Conservation (phyloP, 139 green algal species). For the Astrephomene gubernaculifera region DNA sequence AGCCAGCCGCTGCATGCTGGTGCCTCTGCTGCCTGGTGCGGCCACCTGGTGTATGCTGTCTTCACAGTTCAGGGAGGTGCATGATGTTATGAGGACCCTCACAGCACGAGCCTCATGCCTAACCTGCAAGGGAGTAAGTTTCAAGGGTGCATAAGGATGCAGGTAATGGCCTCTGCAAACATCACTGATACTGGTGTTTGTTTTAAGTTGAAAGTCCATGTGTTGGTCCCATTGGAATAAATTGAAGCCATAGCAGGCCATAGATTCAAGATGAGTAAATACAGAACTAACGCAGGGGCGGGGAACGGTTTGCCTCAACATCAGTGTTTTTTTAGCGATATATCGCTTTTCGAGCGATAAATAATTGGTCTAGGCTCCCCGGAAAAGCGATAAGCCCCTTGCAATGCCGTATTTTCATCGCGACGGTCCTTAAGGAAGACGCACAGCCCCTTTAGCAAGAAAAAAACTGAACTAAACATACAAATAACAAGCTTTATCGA, state of each 20-base stretch:
- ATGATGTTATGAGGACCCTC: background rate
- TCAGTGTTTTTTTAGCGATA: background rate
- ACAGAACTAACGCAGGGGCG: background rate
- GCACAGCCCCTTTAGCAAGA: no score
- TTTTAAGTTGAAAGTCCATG: background rate
- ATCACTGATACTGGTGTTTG: background rate
- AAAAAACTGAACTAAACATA: no score
- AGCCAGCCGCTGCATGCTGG: background rate
- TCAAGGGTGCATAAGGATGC: background rate
- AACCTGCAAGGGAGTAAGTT: background rate
- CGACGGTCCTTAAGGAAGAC: no score
- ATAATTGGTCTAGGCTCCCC: no score
- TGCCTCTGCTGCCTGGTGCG: background rate
- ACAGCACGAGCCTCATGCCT: background rate
- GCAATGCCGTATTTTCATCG: no score
- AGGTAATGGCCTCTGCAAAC: background rate
- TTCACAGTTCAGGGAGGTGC: background rate
- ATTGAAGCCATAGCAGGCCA: background rate
- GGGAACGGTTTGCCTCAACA: background rate
- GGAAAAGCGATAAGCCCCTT: no score
- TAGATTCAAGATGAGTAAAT: background rate
- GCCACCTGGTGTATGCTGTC: background rate
- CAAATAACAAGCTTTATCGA: no score
- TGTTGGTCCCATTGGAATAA: background rate
- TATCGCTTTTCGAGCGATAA: no score